A percentile compares a stretch with the other conserved stretches of the same genome.
These are phyloP conservation scores for Peronospora destructor DNA, from an alignment of 352 stramenopile genomes.

Conservation along the genomic window DNA sequence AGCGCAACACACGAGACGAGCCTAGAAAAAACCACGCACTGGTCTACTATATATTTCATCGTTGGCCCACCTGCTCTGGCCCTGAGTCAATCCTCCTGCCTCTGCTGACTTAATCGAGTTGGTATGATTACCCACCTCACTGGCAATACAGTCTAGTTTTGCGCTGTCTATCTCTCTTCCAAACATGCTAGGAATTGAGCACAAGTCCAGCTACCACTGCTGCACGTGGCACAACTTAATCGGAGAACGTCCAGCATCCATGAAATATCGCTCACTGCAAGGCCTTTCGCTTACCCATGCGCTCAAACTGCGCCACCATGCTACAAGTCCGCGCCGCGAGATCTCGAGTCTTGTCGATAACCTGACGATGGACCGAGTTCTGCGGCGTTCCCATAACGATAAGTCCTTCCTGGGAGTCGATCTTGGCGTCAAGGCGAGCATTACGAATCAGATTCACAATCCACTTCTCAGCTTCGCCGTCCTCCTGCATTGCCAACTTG, in stretches of 20 bases:
- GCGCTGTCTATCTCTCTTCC: no score
- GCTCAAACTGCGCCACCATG: conserved; percentile 82
- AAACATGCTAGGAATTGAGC: no score
- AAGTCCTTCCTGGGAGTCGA: conserved; percentile 94
- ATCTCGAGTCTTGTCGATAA: conserved; percentile 97
- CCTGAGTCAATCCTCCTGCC: no score
- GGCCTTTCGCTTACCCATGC: conserved; percentile 77
- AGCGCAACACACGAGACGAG: no score
- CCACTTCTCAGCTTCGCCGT: conserved; percentile 96
- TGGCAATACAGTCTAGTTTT: no score
- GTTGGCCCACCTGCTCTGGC: no score
- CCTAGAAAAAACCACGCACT: no score
- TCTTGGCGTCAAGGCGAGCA: conserved; percentile 95
- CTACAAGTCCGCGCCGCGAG: conserved; percentile 89
- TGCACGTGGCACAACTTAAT: no score
- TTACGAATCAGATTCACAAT: conserved; percentile 99
- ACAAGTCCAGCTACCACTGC: no score
- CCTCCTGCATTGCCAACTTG: conserved; percentile 94
- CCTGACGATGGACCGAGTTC: conserved; percentile 93
- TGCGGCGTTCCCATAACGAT: conserved; percentile 95
- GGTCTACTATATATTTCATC: no score
- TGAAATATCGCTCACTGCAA: conserved; percentile 40
- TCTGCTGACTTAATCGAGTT: no score
- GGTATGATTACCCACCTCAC: no score
- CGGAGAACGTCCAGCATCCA: conserved; percentile 12